Base-by-base conservation (phyloP, 192 early-diverging fungal genomes). In the Phlyctochytrium planicorne region DNA sequence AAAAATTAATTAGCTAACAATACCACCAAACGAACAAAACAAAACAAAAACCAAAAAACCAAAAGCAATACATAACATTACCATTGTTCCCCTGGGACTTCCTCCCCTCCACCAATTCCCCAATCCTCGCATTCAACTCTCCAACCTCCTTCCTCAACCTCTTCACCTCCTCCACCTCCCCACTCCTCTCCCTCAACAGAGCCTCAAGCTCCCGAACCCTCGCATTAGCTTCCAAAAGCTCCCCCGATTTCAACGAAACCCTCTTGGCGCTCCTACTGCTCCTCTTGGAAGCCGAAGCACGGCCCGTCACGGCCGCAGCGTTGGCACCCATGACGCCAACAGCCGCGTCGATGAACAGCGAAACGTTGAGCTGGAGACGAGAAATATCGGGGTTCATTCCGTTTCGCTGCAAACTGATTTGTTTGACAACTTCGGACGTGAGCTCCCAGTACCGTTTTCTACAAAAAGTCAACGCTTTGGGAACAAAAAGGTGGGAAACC, bases 401-500 rank as follows among this genome's bases (percentile, higher is more conserved):
- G 33, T 74, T 2, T 4, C 71, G 65, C 24, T 72, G 66, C 29
- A 72, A 59, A 17, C 6, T 25, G 24, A 72, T 2, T 40, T 72
- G 71, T 1, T 12, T 2, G 6, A 71, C 3, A 3, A 62, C 14
- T 2, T 36, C 2, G 30, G 2, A 14, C 1, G 53, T 10, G 17
- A 72, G 61, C 10, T 72, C n/a, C 71, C 71, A 72, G 60, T 47
- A 71, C 32, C 71, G 71, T 25, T 67, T 20, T 12, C 69, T 70
- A 30, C 25, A 68, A 67, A 59, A 3, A 20, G 40, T 6, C 20
- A 20, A 47, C 10, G 40, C 10, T 6, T 6, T 6, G 40, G 40
- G 40, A 20, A 20, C 40, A 14, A 14, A 20, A 20, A 47, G 20
- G 6, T 20, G 40, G 40, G 40, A 20, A 47, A 47, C 71, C 71